Conservation (phyloP, 2,329 filamentous ascomycete species). For the Verticillium nonalfalfae region DNA sequence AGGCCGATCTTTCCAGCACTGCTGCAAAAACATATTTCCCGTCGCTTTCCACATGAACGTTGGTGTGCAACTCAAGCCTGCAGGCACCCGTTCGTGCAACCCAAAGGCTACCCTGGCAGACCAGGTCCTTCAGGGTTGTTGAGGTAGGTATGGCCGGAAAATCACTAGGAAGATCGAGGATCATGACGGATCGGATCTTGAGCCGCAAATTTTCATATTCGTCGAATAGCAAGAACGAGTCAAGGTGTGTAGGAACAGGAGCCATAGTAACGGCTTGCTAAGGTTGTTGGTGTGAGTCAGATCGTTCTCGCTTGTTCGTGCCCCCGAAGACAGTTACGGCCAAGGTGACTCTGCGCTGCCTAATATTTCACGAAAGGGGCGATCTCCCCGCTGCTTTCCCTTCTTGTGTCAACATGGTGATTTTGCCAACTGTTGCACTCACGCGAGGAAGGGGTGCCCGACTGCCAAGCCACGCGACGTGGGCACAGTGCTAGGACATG, state of each 20-base stretch:
- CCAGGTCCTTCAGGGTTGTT: not conserved
- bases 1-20: not conserved
- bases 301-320: not conserved
- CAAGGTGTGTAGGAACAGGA: not conserved
- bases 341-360: too few species aligned
- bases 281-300: not conserved
- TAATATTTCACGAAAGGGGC: too few species aligned
- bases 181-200: not conserved
- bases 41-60: not conserved
- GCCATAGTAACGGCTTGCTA: not conserved
- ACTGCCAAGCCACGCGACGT: not conserved
- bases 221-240: not conserved
- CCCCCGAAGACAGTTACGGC: not conserved
- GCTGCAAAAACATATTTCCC: not conserved
- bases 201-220: not conserved
- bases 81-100: constrained; percentile 1
- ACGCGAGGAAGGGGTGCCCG: not conserved
- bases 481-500: not conserved
- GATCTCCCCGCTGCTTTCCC: too few species aligned
- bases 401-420: not conserved
- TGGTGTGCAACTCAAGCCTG: not conserved
- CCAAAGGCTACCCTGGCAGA: not conserved
- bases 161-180: not conserved
- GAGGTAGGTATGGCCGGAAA: not conserved
- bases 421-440: not conserved